A percentile compares a stretch with the other conserved stretches of the same genome.
Conservation (phyloP, 1,284 basidiomycete genomes). For the Microbotryum violaceum region DNA sequence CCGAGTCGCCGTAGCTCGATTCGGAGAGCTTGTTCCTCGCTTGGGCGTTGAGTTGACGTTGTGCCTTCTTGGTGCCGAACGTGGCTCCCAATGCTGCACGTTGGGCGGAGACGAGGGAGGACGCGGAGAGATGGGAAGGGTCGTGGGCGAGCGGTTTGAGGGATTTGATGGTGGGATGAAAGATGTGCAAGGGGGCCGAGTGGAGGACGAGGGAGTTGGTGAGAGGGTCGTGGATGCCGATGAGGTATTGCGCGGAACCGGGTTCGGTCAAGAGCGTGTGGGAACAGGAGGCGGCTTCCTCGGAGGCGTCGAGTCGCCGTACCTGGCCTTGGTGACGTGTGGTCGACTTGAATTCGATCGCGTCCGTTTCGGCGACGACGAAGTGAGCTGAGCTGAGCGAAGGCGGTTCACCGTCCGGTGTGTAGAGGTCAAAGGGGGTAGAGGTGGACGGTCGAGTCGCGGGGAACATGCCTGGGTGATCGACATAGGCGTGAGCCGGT, state of each 20-base stretch:
- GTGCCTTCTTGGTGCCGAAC: constrained; percentile 88
- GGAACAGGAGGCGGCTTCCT: constrained; percentile 4
- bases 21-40: constrained; percentile 83
- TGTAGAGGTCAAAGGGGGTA: constrained; percentile 24
- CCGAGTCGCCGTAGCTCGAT: constrained; percentile 36
- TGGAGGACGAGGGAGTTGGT: constrained; percentile 62
- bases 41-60: constrained; percentile 68
- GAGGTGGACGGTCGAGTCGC: constrained; percentile 17
- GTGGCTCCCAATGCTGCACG: constrained; percentile 74
- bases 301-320: not conserved
- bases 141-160: constrained; percentile 48
- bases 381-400: not conserved
- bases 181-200: constrained; percentile 61
- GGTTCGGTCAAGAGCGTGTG: not conserved
- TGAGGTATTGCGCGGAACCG: constrained; percentile 37
- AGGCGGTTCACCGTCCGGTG: not conserved
- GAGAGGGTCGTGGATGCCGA: constrained; percentile 54
- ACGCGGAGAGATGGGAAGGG: not conserved
- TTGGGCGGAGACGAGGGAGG: constrained; percentile 17
- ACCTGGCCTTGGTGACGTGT: not conserved
- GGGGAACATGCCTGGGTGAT: constrained; percentile 17
- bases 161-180: constrained; percentile 70
- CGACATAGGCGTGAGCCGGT: too few relatives aligned
- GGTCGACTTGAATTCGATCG: constrained; percentile 20
- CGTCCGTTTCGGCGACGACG: constrained; percentile 26